These are phyloP conservation scores for Alternaria incomplexa DNA, from an alignment of 2,329 filamentous ascomycete genomes.

Conservation along the genomic window DNA sequence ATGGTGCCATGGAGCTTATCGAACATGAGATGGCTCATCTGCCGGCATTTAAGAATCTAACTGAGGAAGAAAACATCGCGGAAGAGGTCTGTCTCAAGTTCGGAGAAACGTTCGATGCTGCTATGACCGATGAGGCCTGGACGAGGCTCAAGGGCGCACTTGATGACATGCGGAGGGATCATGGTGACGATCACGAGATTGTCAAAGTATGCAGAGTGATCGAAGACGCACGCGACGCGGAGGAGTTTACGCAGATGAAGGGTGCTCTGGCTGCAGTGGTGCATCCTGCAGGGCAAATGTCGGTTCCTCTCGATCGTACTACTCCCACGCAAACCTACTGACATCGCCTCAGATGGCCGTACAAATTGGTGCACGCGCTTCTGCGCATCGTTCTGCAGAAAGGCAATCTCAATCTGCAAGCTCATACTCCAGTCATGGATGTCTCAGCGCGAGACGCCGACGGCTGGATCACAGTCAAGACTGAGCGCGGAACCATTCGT, in stretches of 20 bases:
- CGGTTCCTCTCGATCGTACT: background rate
- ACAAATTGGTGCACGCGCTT: conserved; percentile 18
- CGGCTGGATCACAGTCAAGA: conserved; percentile 9
- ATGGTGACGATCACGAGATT: conserved; percentile 12
- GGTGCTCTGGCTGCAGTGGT: conserved; percentile 11
- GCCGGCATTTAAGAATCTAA: conserved; percentile 8
- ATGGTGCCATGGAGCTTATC: conserved; percentile 19
- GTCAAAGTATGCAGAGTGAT: conserved; percentile 11
- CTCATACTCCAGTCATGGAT: conserved; percentile 9
- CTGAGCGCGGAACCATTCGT: conserved; percentile 8
- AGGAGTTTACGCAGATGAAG: conserved; percentile 18
- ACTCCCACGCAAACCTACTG: background rate
- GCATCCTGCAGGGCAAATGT: conserved; percentile 17
- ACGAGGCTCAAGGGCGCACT: conserved; percentile 12
- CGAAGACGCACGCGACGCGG: background rate
- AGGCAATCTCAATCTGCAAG: conserved; percentile 7
- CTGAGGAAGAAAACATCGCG: conserved; percentile 11
- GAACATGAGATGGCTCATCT: conserved; percentile 15
- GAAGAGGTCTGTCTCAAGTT: conserved; percentile 18
- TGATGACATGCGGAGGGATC: conserved; percentile 13
- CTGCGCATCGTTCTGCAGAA: conserved; percentile 8
- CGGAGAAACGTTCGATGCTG: conserved; percentile 19
- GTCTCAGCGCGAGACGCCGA: conserved; percentile 9
- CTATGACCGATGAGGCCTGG: conserved; percentile 21
- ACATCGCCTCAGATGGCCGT: conserved; percentile 11